These are phyloP conservation scores for Ogataea chonburiensis DNA, from an alignment of 805 yeast genomes.

Conservation along the genomic window DNA sequence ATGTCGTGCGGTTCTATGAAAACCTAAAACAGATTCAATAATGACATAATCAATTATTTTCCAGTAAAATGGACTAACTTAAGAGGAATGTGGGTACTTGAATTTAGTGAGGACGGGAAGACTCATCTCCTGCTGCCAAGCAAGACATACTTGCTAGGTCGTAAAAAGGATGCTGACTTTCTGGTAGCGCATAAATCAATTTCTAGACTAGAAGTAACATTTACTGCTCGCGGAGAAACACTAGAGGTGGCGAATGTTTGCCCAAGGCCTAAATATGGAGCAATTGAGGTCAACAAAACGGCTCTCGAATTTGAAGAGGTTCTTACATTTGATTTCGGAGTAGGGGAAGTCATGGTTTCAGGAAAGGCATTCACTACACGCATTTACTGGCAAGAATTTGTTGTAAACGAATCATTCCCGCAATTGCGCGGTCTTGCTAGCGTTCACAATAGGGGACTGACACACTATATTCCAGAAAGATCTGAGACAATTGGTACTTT, in stretches of 20 bases:
- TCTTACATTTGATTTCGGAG: conserved; percentile 1
- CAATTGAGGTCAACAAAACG: conserved; percentile 9
- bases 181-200: conserved; percentile 14
- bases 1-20: conserved; percentile 62
- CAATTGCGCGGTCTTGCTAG: conserved; percentile 4
- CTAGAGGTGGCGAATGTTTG: conserved; percentile 13
- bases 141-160: conserved; percentile 14
- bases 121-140: conserved; percentile 10
- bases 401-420: conserved; percentile 3
- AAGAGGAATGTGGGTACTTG: conserved; percentile 16
- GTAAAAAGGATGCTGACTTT: conserved; percentile 18
- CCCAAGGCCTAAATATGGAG: conserved; percentile 12
- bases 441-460: not conserved
- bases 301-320: conserved; percentile 9
- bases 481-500: conserved; percentile 2
- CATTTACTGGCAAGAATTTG: conserved; percentile 8
- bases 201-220: conserved; percentile 15
- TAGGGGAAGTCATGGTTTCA: conserved; percentile 4
- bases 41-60: not conserved
- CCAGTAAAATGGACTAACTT: not conserved
- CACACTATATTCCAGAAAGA: conserved; percentile 3
- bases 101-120: conserved; percentile 6
- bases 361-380: conserved; percentile 12
- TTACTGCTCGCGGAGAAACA: conserved; percentile 5
- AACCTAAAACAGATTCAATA: conserved; percentile 35